A percentile compares a stretch with the other conserved stretches of the same genome.
phyloP scores from a whole-genome alignment of 345 rosid genomes.

The Bruguiera gymnorhiza region DNA sequence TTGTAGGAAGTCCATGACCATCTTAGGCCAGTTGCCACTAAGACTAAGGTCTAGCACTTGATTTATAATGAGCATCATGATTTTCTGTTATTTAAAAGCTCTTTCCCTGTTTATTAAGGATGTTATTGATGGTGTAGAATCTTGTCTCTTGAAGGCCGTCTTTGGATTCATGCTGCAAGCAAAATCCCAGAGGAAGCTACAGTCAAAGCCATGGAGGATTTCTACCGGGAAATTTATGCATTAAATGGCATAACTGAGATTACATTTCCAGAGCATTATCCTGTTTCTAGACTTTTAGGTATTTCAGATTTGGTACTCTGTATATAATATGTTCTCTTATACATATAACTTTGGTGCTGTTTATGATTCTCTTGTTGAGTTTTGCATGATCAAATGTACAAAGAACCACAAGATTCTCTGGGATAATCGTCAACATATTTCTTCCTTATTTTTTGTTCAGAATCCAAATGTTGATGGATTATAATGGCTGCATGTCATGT shows the following conservation, averaged over 20 bases:
- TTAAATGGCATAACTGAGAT: slow-evolving; percentile 59
- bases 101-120: neutral
- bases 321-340: neutral
- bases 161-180: slow-evolving; percentile 95
- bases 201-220: slow-evolving; percentile 88
- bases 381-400: neutral
- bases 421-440: neutral
- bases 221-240: slow-evolving; percentile 74
- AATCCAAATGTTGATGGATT: neutral
- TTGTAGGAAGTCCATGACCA: neutral
- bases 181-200: slow-evolving; percentile 85
- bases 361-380: neutral
- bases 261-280: slow-evolving; percentile 66
- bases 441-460: neutral
- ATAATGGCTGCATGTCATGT: neutral
- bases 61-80: neutral
- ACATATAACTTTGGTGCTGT: neutral
- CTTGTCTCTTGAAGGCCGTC: slow-evolving; percentile 53
- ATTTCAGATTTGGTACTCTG: slow-evolving; percentile 5
- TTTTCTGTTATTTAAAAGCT: neutral
- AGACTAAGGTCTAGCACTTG: neutral
- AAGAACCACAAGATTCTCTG: neutral
- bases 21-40: neutral
- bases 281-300: slow-evolving; percentile 88
- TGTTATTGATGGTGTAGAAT: neutral